A percentile compares a stretch with the other conserved stretches of the same genome.
Conservation (phyloP, 2,329 filamentous ascomycete species). For the Akanthomyces uredinophilus region DNA sequence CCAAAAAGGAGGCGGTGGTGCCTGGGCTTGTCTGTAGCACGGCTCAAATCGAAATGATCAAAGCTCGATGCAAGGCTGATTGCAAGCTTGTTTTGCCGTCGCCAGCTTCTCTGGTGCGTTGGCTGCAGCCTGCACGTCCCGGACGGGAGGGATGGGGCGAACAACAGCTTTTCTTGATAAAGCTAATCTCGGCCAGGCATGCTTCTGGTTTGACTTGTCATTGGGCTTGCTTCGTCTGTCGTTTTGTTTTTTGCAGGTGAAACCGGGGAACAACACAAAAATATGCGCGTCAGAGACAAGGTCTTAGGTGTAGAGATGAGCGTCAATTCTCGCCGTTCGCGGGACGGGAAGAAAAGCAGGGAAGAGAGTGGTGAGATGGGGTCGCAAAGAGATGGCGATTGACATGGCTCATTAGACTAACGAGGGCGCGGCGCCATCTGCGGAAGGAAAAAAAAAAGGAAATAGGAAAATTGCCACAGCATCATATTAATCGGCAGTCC, state of each 20-base stretch:
- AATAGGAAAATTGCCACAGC: too few relatives aligned
- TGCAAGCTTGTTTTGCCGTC: too few relatives aligned
- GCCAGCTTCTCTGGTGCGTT: too few relatives aligned
- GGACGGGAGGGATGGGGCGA: too few relatives aligned
- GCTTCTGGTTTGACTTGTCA: not conserved
- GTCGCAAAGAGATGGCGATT: not conserved
- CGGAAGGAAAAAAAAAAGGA: not conserved
- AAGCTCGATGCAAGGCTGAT: too few relatives aligned
- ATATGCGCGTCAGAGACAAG: too few relatives aligned
- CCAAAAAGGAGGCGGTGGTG: not conserved
- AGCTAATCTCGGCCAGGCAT: too few relatives aligned
- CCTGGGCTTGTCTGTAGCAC: not conserved
- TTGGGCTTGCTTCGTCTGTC: not conserved
- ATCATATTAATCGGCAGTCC: too few relatives aligned
- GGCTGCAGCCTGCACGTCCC: too few relatives aligned
- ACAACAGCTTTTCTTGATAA: too few relatives aligned
- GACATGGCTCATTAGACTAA: not conserved
- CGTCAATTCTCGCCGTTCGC: too few relatives aligned
- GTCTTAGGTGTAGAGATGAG: too few relatives aligned
- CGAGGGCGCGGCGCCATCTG: not conserved
- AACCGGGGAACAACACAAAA: not conserved
- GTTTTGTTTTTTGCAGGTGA: not conserved
- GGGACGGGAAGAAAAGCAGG: not conserved
- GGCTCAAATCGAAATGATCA: not conserved
- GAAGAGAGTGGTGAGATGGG: not conserved